Evolutionary conservation across 2,329 filamentous ascomycete species (phyloP).

Genomic region (Fusarium protoensiforme): DNA sequence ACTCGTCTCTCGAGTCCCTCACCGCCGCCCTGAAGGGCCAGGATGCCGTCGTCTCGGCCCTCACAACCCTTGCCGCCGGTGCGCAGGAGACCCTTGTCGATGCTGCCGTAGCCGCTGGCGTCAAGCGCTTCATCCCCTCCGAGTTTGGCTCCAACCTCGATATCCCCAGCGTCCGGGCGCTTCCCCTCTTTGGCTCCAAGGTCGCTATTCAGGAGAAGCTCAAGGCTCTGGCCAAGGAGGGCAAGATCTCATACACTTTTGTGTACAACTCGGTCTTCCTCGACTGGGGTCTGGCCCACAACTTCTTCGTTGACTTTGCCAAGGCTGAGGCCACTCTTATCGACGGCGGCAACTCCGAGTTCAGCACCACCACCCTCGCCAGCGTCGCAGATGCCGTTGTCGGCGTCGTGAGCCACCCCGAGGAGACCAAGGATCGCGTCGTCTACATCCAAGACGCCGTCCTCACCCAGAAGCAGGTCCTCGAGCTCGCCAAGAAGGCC

Average conservation of each 20-base stretch:
- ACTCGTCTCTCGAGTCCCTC: slow-evolving; percentile 59
- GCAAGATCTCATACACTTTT: slow-evolving; percentile 64
- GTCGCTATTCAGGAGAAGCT: slow-evolving; percentile 54
- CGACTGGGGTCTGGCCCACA: slow-evolving; percentile 62
- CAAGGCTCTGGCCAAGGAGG: slow-evolving; percentile 51
- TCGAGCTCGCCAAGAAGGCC: slow-evolving; percentile 59
- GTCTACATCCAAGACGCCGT: slow-evolving; percentile 59
- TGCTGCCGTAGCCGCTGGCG: slow-evolving; percentile 68
- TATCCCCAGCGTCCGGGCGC: slow-evolving; percentile 47
- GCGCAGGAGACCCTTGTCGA: slow-evolving; percentile 60
- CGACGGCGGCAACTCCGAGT: slow-evolving; percentile 61
- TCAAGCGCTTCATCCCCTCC: slow-evolving; percentile 70
- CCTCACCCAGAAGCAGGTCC: slow-evolving; percentile 57
- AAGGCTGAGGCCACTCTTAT: slow-evolving; percentile 55
- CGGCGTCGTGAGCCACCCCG: slow-evolving; percentile 59
- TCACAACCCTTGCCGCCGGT: slow-evolving; percentile 53
- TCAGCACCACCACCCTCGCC: slow-evolving; percentile 60
- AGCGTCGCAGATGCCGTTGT: slow-evolving; percentile 60
- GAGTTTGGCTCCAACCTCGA: slow-evolving; percentile 61
- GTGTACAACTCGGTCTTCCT: slow-evolving; percentile 67
- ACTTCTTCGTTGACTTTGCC: slow-evolving; percentile 56
- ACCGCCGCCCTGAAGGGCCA: slow-evolving; percentile 63
- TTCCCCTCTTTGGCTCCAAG: slow-evolving; percentile 66
- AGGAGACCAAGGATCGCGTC: slow-evolving; percentile 63
- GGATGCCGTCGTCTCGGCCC: slow-evolving; percentile 62